Evolutionary conservation across 106 monocot species (phyloP), one percentile per base, ranked within the genome.

Genomic region (Gastrodia elata): DNA sequence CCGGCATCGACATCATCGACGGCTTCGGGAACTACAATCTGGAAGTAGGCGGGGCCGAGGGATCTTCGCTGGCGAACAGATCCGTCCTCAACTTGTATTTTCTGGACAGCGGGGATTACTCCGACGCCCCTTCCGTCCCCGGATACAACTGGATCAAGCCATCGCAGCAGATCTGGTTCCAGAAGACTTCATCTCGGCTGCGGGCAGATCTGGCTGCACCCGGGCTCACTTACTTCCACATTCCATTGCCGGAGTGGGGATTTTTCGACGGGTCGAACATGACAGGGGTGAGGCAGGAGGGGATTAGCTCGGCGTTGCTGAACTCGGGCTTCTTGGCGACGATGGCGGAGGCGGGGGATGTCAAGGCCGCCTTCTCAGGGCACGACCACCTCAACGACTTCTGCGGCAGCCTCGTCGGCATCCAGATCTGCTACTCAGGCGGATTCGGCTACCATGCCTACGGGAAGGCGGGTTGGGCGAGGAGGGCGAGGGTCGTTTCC

Each of bases 381-480:
- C 96, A 97, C 68, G 96, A 97, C 74, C 96, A 97, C 28, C 6
- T 97, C 32, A 97, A 97, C 69, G 96, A 97, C 38, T 97, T 92
- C 41, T 97, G 96, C 18, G 92, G 92, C 1, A 77, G 88, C 76
- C 79, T 92, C 8, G 83, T 65, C 35, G 83, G 81, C 5, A 86
- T 97, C 68, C 75, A 88, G 25, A 81, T 97, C 6, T 97, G 96
- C 65, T 97, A 97, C 73, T 87, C 86, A 18, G 96, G 96, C 30
- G 96, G 96, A 4, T 90, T 92, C 48, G 96, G 96, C 0, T 97
- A 97, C 75, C 96, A 97, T 80, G 96, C 96, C 20, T 97, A 97
- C 78, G 96, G 96, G 64, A 86, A 92, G 84, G 87, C 89, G 32
- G 96, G 96, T 22, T 97, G 96, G 96, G 68, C 96, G n/a, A 90